A percentile compares a stretch with the other conserved stretches of the same genome.
phyloP scores from a whole-genome alignment of 192 early-diverging fungal species.

The Podila clonocystis region DNA sequence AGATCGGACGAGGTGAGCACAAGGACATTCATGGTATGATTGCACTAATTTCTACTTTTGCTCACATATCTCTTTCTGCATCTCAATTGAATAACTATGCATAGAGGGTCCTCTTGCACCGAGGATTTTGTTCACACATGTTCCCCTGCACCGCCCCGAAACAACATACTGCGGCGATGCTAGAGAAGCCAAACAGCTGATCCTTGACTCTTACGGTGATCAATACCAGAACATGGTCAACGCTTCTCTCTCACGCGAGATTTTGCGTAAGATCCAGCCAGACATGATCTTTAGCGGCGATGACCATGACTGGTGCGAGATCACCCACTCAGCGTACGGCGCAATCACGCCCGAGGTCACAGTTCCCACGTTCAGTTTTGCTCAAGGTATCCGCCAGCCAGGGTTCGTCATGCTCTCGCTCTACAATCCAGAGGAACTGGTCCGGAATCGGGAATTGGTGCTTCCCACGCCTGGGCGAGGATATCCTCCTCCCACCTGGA shows the following conservation, averaged over 20 bases:
- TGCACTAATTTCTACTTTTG: too few relatives aligned
- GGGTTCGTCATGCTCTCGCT: constrained; percentile 56
- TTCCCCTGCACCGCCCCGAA: constrained; percentile 82
- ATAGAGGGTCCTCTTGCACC: constrained; percentile 44
- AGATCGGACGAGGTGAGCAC: constrained; percentile 50
- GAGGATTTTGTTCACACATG: constrained; percentile 84
- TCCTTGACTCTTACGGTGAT: constrained; percentile 75
- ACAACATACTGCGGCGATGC: constrained; percentile 75
- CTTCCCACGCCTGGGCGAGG: constrained; percentile 14
- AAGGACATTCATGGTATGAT: too few relatives aligned
- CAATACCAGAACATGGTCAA: constrained; percentile 92
- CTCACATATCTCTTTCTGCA: neutral
- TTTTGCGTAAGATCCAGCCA: constrained; percentile 72
- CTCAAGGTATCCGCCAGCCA: constrained; percentile 68
- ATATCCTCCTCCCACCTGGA: too few relatives aligned
- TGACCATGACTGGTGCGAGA: constrained; percentile 92
- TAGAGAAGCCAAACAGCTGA: constrained; percentile 57
- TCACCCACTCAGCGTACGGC: constrained; percentile 52
- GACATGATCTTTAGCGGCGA: constrained; percentile 86
- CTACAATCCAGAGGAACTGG: constrained; percentile 21
- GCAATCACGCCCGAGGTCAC: constrained; percentile 53
- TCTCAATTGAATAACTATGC: neutral
- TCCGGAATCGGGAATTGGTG: constrained; percentile 51
- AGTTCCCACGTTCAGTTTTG: constrained; percentile 73
- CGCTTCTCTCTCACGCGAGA: constrained; percentile 59